Base-by-base conservation (phyloP, 2,329 filamentous ascomycete genomes). In the Ambrosiella cleistominuta region DNA sequence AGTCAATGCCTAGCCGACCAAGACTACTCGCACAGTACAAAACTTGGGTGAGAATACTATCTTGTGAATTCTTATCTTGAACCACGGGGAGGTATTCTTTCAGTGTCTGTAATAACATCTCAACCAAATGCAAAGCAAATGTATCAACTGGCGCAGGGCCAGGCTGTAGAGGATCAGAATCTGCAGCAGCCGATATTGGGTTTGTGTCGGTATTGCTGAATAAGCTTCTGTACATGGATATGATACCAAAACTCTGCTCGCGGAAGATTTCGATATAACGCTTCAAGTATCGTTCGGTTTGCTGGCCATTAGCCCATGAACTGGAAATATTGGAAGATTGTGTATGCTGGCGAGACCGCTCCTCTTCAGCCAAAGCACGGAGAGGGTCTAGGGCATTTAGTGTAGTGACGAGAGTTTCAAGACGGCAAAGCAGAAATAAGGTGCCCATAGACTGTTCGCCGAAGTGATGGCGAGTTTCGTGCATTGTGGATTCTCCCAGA, bases 251-350 rank as follows among this genome's bases (percentile, higher is more conserved):
- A 67, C 88, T 95, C 70, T 98, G 93, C 70, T 98, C 93, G 56
- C 93, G 85, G 68, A 97, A 97, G 36, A 98, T 89, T 68, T 98
- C 93, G 65, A 98, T 87, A 69, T 95, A 98, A 53, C 90, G 80
- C 69, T 97, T 98, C 49, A 98, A 73, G 65, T 89, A 98, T 56
- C 89, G 80, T 69, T 97, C 93, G 0, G 90, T 96, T 68, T 97
- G 93, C 66, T 95, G 89, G 0, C 91, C 91, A 0, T 81, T 81
- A 1, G 78, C 80, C 79, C 78, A 85, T 40, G 70, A 67, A 45
- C 68, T 68, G 7, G 70, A 69, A 19, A 67, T 66, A 5, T 68
- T 65, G 7, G 44, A 39, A 7, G 15, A 19, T 12, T 69, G 66
- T 39, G 74, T 69, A 58, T 68, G 69, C 61, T 77, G 73, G 12